Evolutionary conservation across 2,329 filamentous ascomycete genomes (phyloP).

Genomic region (Venturia oleaginea): DNA sequence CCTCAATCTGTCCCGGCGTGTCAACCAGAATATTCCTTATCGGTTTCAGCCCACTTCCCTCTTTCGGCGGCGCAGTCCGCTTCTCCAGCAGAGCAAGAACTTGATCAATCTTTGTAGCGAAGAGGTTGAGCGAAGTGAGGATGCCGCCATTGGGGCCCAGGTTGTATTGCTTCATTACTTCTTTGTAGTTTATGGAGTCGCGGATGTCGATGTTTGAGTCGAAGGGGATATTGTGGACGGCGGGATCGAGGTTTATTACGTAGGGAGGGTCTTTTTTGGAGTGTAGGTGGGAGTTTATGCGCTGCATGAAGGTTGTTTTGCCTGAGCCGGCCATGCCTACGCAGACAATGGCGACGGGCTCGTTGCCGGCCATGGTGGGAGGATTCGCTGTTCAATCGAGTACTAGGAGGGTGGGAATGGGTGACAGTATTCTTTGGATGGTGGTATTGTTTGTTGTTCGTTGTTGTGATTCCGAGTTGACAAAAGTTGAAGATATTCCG

Average conservation of each 20-base stretch:
- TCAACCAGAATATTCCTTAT: conserved; percentile 81
- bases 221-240: conserved; percentile 86
- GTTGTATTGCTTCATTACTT: conserved; percentile 99
- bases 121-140: conserved; percentile 88
- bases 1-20: conserved; percentile 95
- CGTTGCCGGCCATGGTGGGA: not conserved
- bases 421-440: not conserved
- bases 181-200: conserved; percentile 97
- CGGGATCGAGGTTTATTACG: conserved; percentile 93
- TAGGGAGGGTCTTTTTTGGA: conserved; percentile 74
- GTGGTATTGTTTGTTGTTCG: not conserved
- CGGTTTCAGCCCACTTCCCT: conserved; percentile 7
- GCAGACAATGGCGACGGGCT: conserved; percentile 75
- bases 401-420: not conserved
- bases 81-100: conserved; percentile 85
- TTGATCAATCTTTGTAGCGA: conserved; percentile 97
- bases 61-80: conserved; percentile 50
- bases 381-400: not conserved
- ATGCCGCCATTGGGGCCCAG: conserved; percentile 96
- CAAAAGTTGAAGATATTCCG: not conserved
- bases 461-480: not conserved
- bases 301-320: conserved; percentile 99
- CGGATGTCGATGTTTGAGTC: conserved; percentile 98
- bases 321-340: conserved; percentile 97
- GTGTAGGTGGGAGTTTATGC: conserved; percentile 90